Evolutionary conservation across 176 grass and related monocot species (phyloP).

Genomic region (Avena insularis): DNA sequence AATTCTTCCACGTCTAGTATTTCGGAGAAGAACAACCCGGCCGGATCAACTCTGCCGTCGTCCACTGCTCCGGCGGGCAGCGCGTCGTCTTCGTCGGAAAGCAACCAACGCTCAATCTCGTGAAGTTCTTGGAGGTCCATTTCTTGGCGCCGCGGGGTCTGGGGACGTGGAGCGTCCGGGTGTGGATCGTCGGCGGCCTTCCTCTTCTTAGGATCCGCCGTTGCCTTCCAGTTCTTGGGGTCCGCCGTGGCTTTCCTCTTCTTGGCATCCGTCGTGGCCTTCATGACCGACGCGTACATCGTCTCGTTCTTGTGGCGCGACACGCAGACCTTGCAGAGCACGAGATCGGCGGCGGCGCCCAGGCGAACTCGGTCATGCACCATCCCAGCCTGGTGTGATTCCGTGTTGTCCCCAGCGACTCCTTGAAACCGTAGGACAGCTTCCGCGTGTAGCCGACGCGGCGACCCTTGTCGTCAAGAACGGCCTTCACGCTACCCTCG

Average conservation of each 20-base stretch:
- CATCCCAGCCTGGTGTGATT: neutral
- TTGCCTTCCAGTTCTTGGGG: neutral
- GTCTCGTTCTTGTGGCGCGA: neutral
- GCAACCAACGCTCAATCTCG: neutral
- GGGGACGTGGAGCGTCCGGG: neutral
- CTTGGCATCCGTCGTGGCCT: neutral
- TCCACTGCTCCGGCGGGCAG: neutral
- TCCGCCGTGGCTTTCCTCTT: neutral
- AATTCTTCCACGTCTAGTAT: too few relatives aligned
- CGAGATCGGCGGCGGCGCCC: neutral
- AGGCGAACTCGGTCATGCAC: conserved; percentile 6
- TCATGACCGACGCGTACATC: neutral
- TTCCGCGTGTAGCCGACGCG: neutral
- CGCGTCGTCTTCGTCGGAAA: neutral
- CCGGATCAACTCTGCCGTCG: too few relatives aligned
- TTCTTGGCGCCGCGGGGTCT: neutral
- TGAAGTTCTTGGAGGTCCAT: neutral
- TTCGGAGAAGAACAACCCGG: too few relatives aligned
- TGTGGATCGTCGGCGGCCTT: neutral
- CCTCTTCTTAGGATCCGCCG: neutral
- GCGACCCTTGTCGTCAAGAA: neutral
- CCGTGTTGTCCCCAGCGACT: neutral
- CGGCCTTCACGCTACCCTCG: neutral
- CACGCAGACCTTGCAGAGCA: conserved; percentile 31
- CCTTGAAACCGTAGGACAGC: neutral